These are phyloP conservation scores for Myxozyma vanderwaltii DNA, from an alignment of 805 yeast species.

Conservation along the genomic window DNA sequence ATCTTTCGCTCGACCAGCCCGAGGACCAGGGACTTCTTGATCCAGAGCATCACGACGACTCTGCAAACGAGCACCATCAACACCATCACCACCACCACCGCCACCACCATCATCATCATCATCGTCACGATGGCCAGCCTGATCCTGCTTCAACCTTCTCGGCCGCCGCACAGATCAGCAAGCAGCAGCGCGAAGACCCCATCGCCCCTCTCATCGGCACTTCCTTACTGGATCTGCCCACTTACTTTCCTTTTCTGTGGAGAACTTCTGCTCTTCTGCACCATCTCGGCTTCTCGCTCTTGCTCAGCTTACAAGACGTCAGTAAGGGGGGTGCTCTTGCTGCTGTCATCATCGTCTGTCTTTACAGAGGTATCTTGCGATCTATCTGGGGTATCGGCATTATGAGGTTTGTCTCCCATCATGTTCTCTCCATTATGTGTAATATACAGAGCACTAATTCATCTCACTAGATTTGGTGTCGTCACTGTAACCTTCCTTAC, in stretches of 20 bases:
- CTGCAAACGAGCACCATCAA: background rate
- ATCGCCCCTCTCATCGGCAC: slow-evolving; percentile 32
- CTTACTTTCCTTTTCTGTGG: slow-evolving; percentile 31
- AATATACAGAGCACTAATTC: background rate
- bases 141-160: slow-evolving; percentile 25
- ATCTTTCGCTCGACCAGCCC: slow-evolving; percentile 10
- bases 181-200: slow-evolving; percentile 29
- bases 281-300: slow-evolving; percentile 29
- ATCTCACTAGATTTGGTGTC: slow-evolving; percentile 22
- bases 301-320: slow-evolving; percentile 22
- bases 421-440: no score
- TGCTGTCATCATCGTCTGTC: slow-evolving; percentile 20
- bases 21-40: slow-evolving; percentile 6
- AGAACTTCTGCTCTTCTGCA: slow-evolving; percentile 29
- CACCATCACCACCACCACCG: slow-evolving; percentile 22
- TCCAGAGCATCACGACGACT: slow-evolving; percentile 11
- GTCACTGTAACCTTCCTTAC: slow-evolving; percentile 32
- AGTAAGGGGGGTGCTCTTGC: background rate
- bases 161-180: slow-evolving; percentile 28
- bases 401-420: slow-evolving; percentile 25
- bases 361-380: slow-evolving; percentile 25
- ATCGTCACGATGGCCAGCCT: slow-evolving; percentile 16
- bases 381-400: slow-evolving; percentile 33
- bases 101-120: slow-evolving; percentile 24
- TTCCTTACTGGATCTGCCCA: slow-evolving; percentile 28